Conservation (phyloP, 148 eudicot species). For the Cornus suecica region DNA sequence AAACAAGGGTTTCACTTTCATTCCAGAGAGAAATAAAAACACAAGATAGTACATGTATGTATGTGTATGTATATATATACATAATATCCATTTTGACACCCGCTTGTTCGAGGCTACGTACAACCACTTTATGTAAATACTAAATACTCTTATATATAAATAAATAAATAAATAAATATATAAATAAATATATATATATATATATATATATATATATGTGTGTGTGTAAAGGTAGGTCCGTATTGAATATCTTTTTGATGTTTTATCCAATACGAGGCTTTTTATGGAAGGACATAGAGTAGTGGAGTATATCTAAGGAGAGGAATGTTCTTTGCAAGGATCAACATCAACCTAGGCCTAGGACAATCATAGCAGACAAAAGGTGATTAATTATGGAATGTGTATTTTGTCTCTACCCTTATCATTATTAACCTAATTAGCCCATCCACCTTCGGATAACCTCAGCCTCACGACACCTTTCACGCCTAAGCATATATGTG, state of each 20-base stretch:
- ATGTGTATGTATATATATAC: too few relatives aligned
- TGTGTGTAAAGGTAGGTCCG: too few relatives aligned
- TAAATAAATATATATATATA: not conserved
- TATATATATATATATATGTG: not conserved
- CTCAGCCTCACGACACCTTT: conserved; percentile 24
- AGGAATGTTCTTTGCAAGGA: not conserved
- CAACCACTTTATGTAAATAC: not conserved
- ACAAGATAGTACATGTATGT: too few relatives aligned
- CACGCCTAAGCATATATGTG: conserved; percentile 12
- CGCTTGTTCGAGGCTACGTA: not conserved
- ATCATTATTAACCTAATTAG: not conserved
- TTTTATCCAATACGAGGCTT: too few relatives aligned
- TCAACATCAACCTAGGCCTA: conserved; percentile 10
- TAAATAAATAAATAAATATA: too few relatives aligned
- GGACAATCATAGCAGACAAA: conserved; percentile 24
- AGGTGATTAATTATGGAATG: conserved; percentile 18
- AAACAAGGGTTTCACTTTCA: not conserved
- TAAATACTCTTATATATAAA: too few relatives aligned
- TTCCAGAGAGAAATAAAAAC: not conserved
- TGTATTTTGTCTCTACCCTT: conserved; percentile 21
- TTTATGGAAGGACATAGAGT: too few relatives aligned
- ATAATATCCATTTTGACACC: too few relatives aligned
- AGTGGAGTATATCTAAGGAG: not conserved
- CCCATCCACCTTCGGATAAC: conserved; percentile 26
- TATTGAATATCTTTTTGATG: too few relatives aligned